Base-by-base conservation (phyloP, 2,329 filamentous ascomycete genomes). In the Ilyonectria destructans region DNA sequence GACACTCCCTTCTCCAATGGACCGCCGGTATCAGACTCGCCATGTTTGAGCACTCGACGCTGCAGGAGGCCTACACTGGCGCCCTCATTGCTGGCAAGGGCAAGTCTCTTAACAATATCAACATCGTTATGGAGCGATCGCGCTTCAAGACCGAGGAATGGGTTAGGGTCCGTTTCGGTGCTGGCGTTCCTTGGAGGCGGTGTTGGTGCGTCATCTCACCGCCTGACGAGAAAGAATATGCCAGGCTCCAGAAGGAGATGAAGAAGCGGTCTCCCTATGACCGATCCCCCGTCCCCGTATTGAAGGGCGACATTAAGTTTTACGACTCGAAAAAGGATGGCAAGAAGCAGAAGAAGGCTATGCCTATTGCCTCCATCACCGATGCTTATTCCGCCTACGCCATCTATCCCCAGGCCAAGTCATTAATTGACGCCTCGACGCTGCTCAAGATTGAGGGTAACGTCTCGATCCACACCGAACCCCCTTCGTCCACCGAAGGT, bases 161-260 rank as follows among this genome's bases (percentile, higher is more conserved):
- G 96, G 95, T 95, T 19, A 89, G 96, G 70, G 96, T 99, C 58
- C 89, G 96, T 67, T 99, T 99, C 76, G 96, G 96, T 46, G 95
- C 96, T 35, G 96, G 96, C 54, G 97, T 96, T 10, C 95, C 96
- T 0, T 99, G 96, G 96, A 91, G 93, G 78, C 92, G 96, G 45
- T 99, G 95, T 81, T 99, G 96, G 95, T 98, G 95, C 80, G 95
- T 98, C 61, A 93, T 98, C 65, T 90, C 90, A 7, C 96, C 96
- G 2, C 96, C 96, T 0, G 93, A 97, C 77, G 95, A 98, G 83
- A 99, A 98, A 83, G 94, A 97, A 75, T 91, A 91, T 72, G 89
- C 92, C 73, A 97, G 94, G 79, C 85, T 92, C 61, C 93, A 96
- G 78, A 98, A 97, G 80, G 89, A 92, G 31, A 79, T 93, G 77